A percentile compares a stretch with the other conserved stretches of the same genome.
Conservation (phyloP, 202 grass and related monocot species). For the Zizania palustris region DNA sequence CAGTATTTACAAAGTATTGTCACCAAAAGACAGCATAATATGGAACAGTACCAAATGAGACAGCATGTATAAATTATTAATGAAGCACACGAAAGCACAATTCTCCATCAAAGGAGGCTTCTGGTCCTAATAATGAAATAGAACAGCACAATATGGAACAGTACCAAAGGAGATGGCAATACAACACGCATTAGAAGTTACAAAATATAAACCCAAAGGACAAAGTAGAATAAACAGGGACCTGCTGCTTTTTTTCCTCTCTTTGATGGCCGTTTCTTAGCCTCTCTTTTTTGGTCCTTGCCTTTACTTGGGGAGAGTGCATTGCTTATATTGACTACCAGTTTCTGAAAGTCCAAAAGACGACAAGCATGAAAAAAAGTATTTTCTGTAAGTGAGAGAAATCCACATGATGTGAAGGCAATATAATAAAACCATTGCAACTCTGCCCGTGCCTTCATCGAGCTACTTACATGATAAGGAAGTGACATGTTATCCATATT, state of each 20-base stretch:
- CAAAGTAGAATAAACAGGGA: slow-evolving; percentile 39
- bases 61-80: too few species aligned
- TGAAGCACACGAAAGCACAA: neutral
- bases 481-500: slow-evolving; percentile 23
- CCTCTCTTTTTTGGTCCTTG: slow-evolving; percentile 25
- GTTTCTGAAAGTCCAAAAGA: slow-evolving; percentile 46
- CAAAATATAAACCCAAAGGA: slow-evolving; percentile 17
- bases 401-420: slow-evolving; percentile 20
- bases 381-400: slow-evolving; percentile 25
- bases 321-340: slow-evolving; percentile 25
- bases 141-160: neutral
- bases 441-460: neutral
- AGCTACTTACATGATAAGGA: neutral
- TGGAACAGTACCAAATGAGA: neutral
- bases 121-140: neutral
- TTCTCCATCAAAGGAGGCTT: neutral
- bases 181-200: slow-evolving; percentile 37
- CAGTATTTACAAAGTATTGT: slow-evolving; percentile 18
- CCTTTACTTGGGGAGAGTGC: slow-evolving; percentile 23
- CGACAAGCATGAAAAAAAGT: slow-evolving; percentile 7
- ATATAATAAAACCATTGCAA: slow-evolving; percentile 22
- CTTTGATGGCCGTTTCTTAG: slow-evolving; percentile 34
- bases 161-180: slow-evolving; percentile 1
- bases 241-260: slow-evolving; percentile 38
- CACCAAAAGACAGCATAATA: slow-evolving; percentile 24